Percentiles rank a stretch among this genome's conserved stretches.
Conservation (phyloP, 2,329 filamentous ascomycete genomes). For the Beauveria bassiana region DNA sequence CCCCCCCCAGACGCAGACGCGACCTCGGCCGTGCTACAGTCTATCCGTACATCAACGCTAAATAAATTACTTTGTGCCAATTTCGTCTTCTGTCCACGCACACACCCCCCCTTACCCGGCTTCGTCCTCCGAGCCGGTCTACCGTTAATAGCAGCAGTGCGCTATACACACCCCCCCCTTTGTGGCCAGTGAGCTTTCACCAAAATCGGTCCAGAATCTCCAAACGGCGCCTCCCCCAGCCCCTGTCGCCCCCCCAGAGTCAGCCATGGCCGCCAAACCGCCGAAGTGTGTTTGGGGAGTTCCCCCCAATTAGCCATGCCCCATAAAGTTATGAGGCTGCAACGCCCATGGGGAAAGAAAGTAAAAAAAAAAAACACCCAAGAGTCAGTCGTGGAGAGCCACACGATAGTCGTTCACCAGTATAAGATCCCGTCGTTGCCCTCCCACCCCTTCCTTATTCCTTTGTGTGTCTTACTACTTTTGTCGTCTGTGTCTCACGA, state of each 20-base stretch:
- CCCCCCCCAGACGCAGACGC: neutral
- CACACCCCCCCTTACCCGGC: neutral
- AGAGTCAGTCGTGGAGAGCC: neutral
- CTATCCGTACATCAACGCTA: slow-evolving; percentile 1
- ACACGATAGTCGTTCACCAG: neutral
- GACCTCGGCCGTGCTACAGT: neutral
- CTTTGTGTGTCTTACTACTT: slow-evolving; percentile 6
- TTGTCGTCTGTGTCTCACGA: slow-evolving; percentile 7
- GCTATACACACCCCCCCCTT: neutral
- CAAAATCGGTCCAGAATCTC: slow-evolving; percentile 3
- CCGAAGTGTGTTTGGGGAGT: slow-evolving; percentile 8
- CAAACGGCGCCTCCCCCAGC: slow-evolving; percentile 5
- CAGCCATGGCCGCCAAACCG: slow-evolving; percentile 11
- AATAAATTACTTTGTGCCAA: neutral
- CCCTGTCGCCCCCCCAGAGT: slow-evolving; percentile 4
- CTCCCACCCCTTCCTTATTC: neutral
- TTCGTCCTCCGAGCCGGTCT: neutral
- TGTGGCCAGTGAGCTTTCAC: neutral
- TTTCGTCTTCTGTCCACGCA: neutral
- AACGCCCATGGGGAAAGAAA: neutral
- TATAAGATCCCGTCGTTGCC: slow-evolving; percentile 6
- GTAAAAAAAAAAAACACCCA: neutral
- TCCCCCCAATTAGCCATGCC: neutral
- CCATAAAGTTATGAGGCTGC: neutral
- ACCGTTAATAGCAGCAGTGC: too few species aligned